Evolutionary conservation across 2,329 filamentous ascomycete species (phyloP).

Genomic region (Akanthomyces muscarius): DNA sequence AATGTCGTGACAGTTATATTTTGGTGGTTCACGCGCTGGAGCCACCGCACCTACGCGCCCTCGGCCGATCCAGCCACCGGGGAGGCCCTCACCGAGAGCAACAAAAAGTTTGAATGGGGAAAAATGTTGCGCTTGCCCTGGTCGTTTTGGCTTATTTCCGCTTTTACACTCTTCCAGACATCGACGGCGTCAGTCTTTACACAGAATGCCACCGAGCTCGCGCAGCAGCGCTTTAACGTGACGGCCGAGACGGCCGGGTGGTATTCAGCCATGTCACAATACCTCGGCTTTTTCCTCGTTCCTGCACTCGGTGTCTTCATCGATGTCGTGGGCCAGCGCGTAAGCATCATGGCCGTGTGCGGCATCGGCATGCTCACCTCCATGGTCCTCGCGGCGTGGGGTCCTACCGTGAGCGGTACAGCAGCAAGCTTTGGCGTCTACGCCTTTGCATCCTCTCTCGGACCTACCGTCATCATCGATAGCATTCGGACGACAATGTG

Average conservation of each 20-base stretch:
- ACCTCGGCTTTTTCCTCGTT: slow-evolving; percentile 54
- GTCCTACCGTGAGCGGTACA: slow-evolving; percentile 45
- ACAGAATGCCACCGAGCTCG: slow-evolving; percentile 57
- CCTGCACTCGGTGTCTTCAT: slow-evolving; percentile 53
- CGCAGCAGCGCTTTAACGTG: slow-evolving; percentile 56
- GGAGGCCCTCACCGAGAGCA: slow-evolving; percentile 56
- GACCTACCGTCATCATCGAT: slow-evolving; percentile 57
- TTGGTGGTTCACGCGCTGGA: slow-evolving; percentile 52
- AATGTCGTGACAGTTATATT: slow-evolving; percentile 51
- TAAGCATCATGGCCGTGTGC: slow-evolving; percentile 50
- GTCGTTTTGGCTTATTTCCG: slow-evolving; percentile 54
- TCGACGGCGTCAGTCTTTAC: slow-evolving; percentile 51
- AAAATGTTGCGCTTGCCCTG: slow-evolving; percentile 57
- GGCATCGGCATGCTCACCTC: slow-evolving; percentile 46
- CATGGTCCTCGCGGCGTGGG: slow-evolving; percentile 54
- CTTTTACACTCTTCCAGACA: slow-evolving; percentile 56
- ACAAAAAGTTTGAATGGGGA: slow-evolving; percentile 50
- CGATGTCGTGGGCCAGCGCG: slow-evolving; percentile 51
- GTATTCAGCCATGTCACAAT: slow-evolving; percentile 56
- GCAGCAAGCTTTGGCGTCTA: slow-evolving; percentile 58
- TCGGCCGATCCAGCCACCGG: slow-evolving; percentile 53
- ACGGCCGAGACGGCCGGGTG: slow-evolving; percentile 53
- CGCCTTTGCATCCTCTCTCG: slow-evolving; percentile 51
- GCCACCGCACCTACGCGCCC: slow-evolving; percentile 43
- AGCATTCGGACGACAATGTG: slow-evolving; percentile 57